Conservation (phyloP, 1,284 basidiomycete genomes). For the Cryptococcus deneoformans region DNA sequence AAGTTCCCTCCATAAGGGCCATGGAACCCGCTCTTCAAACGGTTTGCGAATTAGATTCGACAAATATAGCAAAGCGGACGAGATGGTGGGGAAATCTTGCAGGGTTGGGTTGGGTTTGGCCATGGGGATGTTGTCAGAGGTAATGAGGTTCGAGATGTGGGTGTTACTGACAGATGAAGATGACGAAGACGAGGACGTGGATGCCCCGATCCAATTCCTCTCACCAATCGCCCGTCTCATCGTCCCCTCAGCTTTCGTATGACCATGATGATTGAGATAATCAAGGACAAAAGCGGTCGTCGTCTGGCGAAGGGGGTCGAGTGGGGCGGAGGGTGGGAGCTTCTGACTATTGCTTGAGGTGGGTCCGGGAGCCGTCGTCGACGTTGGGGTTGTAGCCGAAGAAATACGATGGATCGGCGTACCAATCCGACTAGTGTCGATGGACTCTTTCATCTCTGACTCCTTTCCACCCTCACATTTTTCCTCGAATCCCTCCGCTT, state of each 20-base stretch:
- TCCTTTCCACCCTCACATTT: background rate
- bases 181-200: background rate
- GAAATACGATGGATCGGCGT: background rate
- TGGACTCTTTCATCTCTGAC: slow-evolving; percentile 1
- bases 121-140: background rate
- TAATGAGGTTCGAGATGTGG: slow-evolving; percentile 1
- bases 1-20: slow-evolving; percentile 2
- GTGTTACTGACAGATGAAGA: background rate
- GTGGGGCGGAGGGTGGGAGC: background rate
- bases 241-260: slow-evolving; percentile 56
- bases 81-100: background rate
- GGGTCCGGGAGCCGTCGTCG: background rate
- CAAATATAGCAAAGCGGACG: background rate
- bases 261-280: slow-evolving; percentile 77
- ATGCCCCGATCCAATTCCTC: slow-evolving; percentile 12
- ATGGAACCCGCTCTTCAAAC: slow-evolving; percentile 1
- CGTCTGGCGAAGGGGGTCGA: slow-evolving; percentile 33
- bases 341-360: background rate
- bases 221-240: slow-evolving; percentile 13
- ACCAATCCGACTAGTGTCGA: background rate
- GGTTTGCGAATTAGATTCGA: background rate
- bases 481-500: background rate
- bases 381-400: too few relatives aligned
- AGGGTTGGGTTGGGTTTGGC: background rate
- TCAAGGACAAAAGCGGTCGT: slow-evolving; percentile 69